These are phyloP conservation scores for Trametes gibbosa DNA, from an alignment of 768 basidiomycete genomes.

Conservation along the genomic window DNA sequence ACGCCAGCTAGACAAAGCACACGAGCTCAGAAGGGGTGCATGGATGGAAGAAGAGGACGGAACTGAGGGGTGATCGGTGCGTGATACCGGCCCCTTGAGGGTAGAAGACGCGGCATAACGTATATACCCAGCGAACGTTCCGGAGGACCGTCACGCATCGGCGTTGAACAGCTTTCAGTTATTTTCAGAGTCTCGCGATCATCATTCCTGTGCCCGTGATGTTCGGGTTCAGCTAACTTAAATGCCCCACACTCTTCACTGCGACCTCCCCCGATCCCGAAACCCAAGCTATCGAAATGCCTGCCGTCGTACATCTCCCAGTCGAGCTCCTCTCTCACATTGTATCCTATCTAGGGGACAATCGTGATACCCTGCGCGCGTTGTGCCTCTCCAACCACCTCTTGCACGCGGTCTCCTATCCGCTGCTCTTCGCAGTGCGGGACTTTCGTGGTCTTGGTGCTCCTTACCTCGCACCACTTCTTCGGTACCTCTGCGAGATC, in stretches of 20 bases:
- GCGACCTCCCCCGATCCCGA: too few species aligned
- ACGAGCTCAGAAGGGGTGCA: too few species aligned
- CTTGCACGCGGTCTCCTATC: constrained; percentile 2
- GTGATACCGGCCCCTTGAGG: background rate
- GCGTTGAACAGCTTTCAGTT: too few species aligned
- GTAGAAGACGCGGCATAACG: background rate
- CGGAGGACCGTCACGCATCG: too few species aligned
- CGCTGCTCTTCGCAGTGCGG: constrained; percentile 7
- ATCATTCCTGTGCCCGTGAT: too few species aligned
- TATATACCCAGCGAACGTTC: background rate
- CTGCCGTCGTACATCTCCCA: background rate
- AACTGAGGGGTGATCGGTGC: background rate
- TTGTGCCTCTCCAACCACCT: constrained; percentile 1
- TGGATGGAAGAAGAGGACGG: too few species aligned
- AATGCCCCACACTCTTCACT: too few species aligned
- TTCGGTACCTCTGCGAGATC: background rate
- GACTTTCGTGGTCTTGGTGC: constrained; percentile 2
- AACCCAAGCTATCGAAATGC: background rate
- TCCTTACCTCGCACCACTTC: background rate
- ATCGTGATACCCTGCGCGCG: background rate
- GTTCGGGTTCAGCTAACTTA: too few species aligned
- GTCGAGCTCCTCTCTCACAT: constrained; percentile 14
- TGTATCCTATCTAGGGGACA: background rate
- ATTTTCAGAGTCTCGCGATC: too few species aligned
- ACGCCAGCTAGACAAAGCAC: too few species aligned